phyloP scores from a whole-genome alignment of 768 basidiomycete species.

The Neoboletus subvelutipes region DNA sequence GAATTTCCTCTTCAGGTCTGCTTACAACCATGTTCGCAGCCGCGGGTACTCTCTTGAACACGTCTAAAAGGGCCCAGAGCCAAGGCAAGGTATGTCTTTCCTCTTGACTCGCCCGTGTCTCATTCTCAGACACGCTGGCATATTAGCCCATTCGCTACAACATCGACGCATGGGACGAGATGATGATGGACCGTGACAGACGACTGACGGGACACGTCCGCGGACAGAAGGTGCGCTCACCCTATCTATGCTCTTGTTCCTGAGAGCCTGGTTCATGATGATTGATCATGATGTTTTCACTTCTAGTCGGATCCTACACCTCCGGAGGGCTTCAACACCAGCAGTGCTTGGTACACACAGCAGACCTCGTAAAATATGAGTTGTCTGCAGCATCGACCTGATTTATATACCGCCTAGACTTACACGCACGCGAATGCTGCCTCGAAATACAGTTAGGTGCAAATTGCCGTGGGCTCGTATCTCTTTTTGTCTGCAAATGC shows the following conservation, averaged over 20 bases:
- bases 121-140: neutral
- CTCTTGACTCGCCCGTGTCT: neutral
- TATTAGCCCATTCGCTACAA: conserved; percentile 78
- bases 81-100: conserved; percentile 72
- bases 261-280: neutral
- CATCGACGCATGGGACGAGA: conserved; percentile 88
- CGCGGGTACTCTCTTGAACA: conserved; percentile 83
- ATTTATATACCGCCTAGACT: conserved; percentile 21
- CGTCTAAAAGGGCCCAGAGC: conserved; percentile 78
- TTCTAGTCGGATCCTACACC: conserved; percentile 64
- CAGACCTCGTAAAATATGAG: conserved; percentile 37
- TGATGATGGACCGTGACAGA: conserved; percentile 94
- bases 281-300: neutral
- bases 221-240: conserved; percentile 74
- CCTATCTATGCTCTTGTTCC: neutral
- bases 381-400: conserved; percentile 24
- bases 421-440: neutral
- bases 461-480: neutral
- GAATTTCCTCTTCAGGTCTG: conserved; percentile 52
- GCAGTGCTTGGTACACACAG: conserved; percentile 72
- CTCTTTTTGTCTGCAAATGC: neutral
- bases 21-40: conserved; percentile 86
- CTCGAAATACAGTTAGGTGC: conserved; percentile 1
- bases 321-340: conserved; percentile 69
- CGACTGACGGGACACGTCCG: conserved; percentile 83